Conservation (phyloP, 2,329 filamentous ascomycete species). For the Colletotrichum tofieldiae region DNA sequence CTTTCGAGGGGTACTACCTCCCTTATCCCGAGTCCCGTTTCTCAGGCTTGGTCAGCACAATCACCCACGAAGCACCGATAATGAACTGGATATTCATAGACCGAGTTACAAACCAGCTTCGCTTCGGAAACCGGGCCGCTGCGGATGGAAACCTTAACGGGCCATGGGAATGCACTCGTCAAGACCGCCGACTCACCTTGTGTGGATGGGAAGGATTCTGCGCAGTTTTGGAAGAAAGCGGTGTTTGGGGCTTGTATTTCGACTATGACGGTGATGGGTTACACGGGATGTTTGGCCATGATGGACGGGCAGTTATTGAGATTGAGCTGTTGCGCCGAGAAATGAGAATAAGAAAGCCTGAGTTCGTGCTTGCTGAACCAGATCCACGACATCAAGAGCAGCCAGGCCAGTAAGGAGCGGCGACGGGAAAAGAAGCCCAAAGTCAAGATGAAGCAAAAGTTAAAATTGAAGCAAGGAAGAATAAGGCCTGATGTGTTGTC, state of each 20-base stretch:
- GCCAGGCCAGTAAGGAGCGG: background rate
- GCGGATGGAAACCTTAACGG: slow-evolving; percentile 62
- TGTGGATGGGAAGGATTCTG: slow-evolving; percentile 67
- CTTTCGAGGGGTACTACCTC: slow-evolving; percentile 71
- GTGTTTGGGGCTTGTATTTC: slow-evolving; percentile 64
- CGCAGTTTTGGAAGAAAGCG: slow-evolving; percentile 59
- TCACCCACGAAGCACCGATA: slow-evolving; percentile 63
- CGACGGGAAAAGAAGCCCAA: too few species aligned
- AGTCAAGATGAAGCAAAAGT: background rate
- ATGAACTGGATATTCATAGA: slow-evolving; percentile 68
- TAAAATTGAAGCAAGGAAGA: background rate
- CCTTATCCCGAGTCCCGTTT: slow-evolving; percentile 68
- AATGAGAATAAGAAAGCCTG: slow-evolving; percentile 48
- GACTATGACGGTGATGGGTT: slow-evolving; percentile 62
- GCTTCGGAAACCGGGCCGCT: slow-evolving; percentile 60
- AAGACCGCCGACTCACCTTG: slow-evolving; percentile 66
- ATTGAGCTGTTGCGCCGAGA: slow-evolving; percentile 69
- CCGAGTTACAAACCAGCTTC: slow-evolving; percentile 61
- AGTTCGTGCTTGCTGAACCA: background rate
- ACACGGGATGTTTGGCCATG: slow-evolving; percentile 60
- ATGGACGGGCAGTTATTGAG: slow-evolving; percentile 65
- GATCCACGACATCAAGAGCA: background rate
- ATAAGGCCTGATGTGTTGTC: background rate
- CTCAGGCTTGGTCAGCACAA: slow-evolving; percentile 64
- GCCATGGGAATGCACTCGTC: slow-evolving; percentile 67